Base-by-base conservation (phyloP, 768 basidiomycete genomes). In the Amanita subjunquillea region DNA sequence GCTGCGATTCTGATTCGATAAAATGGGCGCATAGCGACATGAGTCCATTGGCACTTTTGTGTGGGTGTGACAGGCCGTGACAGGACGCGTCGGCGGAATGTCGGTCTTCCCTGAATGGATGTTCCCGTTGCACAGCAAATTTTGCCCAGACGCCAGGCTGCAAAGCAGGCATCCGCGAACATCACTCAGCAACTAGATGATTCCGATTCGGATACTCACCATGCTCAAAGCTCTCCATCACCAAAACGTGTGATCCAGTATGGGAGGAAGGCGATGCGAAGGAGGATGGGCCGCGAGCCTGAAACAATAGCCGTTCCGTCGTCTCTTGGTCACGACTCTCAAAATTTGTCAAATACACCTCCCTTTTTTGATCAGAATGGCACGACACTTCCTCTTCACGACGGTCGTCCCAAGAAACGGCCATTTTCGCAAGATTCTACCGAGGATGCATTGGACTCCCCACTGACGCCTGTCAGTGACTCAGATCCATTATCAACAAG, bases 131-230 rank as follows among this genome's bases (percentile, higher is more conserved):
- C 43, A 7, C 51, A 53, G 23, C 51, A 53, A 38, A n/a, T 36
- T 20, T 29, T 53, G 17, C 53, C 53, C 9, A 41, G 25, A 23
- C 53, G 53, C 41, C 46, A 41, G 22, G 53, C 53, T 13, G 53
- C 53, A 32, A 41, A 48, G 36, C 51, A 29, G 23, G 51, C 51
- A 13, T 53, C 51, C n/a, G 27, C 51, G 27, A 53, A 27, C 34
- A 53, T 53, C 34, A 36, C 51, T 4, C 30, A 46, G 43, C 51
- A 53, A 37, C 43, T 46, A 2, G 43, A 53, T 38, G 51, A 46
- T 53, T 53, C 51, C 2, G 51, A 46, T 36, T 53, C 51, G 4
- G 51, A 53, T 38, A 17, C 42, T 39, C 3, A 15, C 15, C 43
- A 22, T 32, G 34, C 25, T 29, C 50, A 37, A 20, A 29, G 1